Evolutionary conservation across 352 stramenopile species (phyloP), one percentile per base, ranked within the genome.

Genomic region (Phytophthora quininea): DNA sequence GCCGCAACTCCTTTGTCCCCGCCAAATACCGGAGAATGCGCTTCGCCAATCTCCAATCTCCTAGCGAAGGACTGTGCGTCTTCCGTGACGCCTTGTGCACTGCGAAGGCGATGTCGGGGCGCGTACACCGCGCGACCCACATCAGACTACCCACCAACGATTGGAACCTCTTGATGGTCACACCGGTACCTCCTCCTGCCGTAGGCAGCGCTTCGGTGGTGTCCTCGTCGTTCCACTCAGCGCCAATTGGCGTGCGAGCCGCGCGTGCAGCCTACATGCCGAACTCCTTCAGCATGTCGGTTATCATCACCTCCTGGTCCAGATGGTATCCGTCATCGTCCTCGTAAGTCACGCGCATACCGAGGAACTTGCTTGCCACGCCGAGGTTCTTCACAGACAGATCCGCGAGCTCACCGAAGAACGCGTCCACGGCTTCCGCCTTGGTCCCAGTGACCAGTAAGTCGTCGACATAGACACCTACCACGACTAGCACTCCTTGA

Each of bases 391-490:
- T 76, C 1, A 79, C n/a, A 5, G 71, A 48, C 3, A 80, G 52
- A 1, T 32, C 10, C 4, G 2, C 3, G 64, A 77, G 71, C 1
- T 51, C 49, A 7, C 0, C 12, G 24, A 59, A 59, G 35, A 72
- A 72, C 14, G 35, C 33, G 30, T 69, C 48, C 2, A 72, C 35
- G 0, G 29, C 30, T 1, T 1, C 4, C 0, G 53, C 3, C 32
- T 19, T 45, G 2, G 71, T 73, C 2, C 40, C 61, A 0, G 58
- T 80, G 1, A 67, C 63, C 4, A 82, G 29, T 1, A 86, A 32
- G 37, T 86, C 77, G 24, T 81, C 73, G 0, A 76, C 62, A 53
- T 76, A 79, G 0, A 56, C 53, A 2, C 67, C 75, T 2, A 73
- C 58, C 19, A 78, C 9, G 3, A 52, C 65, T 0, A 57, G 58